phyloP scores from a whole-genome alignment of 2,329 filamentous ascomycete species.

The Periconia sp. region DNA sequence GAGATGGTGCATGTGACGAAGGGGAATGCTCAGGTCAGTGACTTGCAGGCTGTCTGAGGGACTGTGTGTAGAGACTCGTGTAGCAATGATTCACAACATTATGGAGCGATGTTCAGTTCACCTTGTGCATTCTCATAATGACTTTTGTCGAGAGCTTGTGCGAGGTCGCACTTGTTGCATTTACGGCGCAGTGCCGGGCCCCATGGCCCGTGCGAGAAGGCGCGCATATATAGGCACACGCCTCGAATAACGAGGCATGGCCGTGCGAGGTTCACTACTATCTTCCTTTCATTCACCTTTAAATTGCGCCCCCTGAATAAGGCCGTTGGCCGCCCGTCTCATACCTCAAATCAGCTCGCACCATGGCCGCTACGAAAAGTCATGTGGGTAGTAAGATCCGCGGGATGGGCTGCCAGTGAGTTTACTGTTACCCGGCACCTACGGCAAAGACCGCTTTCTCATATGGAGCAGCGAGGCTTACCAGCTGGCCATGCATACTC shows the following conservation, averaged over 20 bases:
- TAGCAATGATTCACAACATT: no score
- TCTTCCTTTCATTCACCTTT: not conserved
- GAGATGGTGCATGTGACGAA: no score
- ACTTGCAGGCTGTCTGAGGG: no score
- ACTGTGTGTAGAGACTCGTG: no score
- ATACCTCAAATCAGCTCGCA: not conserved
- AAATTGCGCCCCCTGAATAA: not conserved
- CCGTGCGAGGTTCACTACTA: not conserved
- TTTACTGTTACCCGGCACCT: not conserved
- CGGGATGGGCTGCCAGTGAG: conserved; percentile 18
- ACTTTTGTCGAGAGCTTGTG: no score
- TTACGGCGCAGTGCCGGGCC: no score
- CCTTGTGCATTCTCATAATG: no score
- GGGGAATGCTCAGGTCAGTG: no score
- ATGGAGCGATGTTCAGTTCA: no score
- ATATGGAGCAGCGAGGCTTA: conserved; percentile 17
- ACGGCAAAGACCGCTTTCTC: conserved; percentile 1
- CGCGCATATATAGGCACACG: no score
- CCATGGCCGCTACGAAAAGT: not conserved
- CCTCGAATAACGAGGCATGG: not conserved
- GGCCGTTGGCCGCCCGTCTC: no score
- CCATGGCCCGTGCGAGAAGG: not conserved
- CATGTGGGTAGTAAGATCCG: conserved; percentile 11
- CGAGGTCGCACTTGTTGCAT: no score
- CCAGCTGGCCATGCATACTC: conserved; percentile 41